Conservation (phyloP, 169 alveolate species). For the Eimeria acervulina region DNA sequence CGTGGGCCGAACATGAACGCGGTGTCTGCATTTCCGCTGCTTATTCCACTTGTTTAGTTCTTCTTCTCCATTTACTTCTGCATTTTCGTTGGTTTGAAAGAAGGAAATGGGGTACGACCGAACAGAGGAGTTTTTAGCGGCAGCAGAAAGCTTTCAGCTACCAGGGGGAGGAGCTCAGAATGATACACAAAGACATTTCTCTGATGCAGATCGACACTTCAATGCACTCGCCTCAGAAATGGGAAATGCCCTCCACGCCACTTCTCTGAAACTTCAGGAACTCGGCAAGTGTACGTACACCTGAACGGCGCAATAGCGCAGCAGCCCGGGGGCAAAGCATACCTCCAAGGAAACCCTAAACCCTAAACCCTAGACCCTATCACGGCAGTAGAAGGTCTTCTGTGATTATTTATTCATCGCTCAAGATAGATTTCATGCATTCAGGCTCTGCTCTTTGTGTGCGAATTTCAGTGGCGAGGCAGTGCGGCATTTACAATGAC, state of each 20-base stretch:
- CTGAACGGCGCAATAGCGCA: neutral
- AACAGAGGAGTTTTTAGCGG: slow-evolving; percentile 47
- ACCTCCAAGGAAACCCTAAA: neutral
- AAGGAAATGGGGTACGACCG: slow-evolving; percentile 69
- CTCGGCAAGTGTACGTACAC: slow-evolving; percentile 63
- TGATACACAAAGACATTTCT: neutral
- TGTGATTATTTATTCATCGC: neutral
- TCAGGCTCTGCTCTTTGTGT: neutral
- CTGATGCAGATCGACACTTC: slow-evolving; percentile 77
- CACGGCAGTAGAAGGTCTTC: neutral
- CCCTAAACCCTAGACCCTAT: neutral
- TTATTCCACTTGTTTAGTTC: too few relatives aligned
- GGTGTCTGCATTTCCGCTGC: too few relatives aligned
- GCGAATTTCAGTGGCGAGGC: slow-evolving; percentile 84
- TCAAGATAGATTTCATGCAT: too few relatives aligned
- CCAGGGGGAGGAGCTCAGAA: neutral
- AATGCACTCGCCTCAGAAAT: slow-evolving; percentile 84
- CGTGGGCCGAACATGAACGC: too few relatives aligned
- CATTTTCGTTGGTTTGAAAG: too few relatives aligned
- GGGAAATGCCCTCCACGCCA: slow-evolving; percentile 83
- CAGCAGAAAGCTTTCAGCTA: neutral
- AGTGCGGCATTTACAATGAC: slow-evolving; percentile 86
- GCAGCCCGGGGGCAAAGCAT: neutral
- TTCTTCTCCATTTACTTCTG: neutral
- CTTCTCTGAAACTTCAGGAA: slow-evolving; percentile 84